phyloP scores from a whole-genome alignment of 768 basidiomycete species.

The Pseudohyphozyma bogoriensis region DNA sequence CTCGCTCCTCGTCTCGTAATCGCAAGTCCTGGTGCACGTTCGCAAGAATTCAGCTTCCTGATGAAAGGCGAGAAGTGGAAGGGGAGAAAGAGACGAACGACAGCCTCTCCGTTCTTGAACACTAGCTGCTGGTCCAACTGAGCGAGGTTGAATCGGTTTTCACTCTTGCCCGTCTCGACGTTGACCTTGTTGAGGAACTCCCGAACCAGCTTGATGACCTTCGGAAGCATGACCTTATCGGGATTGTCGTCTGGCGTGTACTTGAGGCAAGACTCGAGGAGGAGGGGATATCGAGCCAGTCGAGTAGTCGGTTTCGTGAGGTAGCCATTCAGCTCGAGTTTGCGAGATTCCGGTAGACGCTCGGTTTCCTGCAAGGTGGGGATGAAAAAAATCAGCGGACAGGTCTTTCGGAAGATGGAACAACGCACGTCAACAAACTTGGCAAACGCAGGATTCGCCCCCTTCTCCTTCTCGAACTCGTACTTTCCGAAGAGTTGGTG shows the following conservation, averaged over 20 bases:
- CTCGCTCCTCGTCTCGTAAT: slow-evolving; percentile 73
- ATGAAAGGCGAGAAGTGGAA: not conserved
- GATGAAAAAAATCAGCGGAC: not conserved
- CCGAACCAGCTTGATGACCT: slow-evolving; percentile 64
- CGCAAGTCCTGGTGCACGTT: slow-evolving; percentile 75
- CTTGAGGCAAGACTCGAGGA: slow-evolving; percentile 84
- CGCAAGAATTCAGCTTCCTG: not conserved
- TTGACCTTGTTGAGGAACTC: slow-evolving; percentile 83
- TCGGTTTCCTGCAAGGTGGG: slow-evolving; percentile 68
- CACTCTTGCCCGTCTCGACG: slow-evolving; percentile 83
- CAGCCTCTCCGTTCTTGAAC: slow-evolving; percentile 80
- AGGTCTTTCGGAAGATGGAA: not conserved
- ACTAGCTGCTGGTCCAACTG: slow-evolving; percentile 86
- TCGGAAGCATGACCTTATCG: slow-evolving; percentile 65
- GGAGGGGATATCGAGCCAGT: slow-evolving; percentile 86
- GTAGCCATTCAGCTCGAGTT: slow-evolving; percentile 94
- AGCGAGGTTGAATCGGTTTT: slow-evolving; percentile 88
- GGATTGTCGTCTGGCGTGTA: slow-evolving; percentile 82
- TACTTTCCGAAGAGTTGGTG: slow-evolving; percentile 98
- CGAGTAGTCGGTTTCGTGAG: slow-evolving; percentile 96
- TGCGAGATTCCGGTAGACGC: slow-evolving; percentile 84
- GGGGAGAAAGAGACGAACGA: slow-evolving; percentile 48
- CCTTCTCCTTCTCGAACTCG: slow-evolving; percentile 98
- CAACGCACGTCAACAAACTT: slow-evolving; percentile 82
- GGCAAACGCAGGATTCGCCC: slow-evolving; percentile 79